Evolutionary conservation across 257 asterid species (phyloP).

Genomic region (Solanum stenotomum): DNA sequence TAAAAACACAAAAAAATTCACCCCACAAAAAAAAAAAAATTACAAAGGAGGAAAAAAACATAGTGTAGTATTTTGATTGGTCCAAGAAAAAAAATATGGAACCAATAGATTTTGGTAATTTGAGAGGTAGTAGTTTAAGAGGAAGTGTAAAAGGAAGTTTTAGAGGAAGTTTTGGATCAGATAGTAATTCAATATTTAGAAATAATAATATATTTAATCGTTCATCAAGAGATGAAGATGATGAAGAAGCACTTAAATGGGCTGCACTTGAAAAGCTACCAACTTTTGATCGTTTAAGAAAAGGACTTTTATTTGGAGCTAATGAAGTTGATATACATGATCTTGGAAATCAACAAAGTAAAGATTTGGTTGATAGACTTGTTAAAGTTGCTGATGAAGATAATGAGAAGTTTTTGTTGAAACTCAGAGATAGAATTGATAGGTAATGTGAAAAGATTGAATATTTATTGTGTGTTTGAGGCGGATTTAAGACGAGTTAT

Average conservation of each 20-base stretch:
- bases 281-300: slow-evolving; percentile 53
- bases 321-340: slow-evolving; percentile 32
- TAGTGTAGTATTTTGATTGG: neutral
- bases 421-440: slow-evolving; percentile 17
- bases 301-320: slow-evolving; percentile 34
- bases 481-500: neutral
- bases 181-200: slow-evolving; percentile 41
- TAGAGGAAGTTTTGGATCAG: slow-evolving; percentile 7
- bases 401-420: slow-evolving; percentile 15
- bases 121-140: slow-evolving; percentile 17
- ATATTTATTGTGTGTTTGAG: neutral
- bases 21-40: too few relatives aligned
- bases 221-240: slow-evolving; percentile 53
- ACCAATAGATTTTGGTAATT: neutral
- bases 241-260: slow-evolving; percentile 75
- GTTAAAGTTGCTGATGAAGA: slow-evolving; percentile 11
- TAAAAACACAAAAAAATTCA: too few relatives aligned
- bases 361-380: slow-evolving; percentile 12
- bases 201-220: slow-evolving; percentile 29
- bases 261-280: slow-evolving; percentile 71
- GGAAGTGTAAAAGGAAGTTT: slow-evolving; percentile 7
- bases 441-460: neutral
- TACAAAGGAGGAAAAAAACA: neutral
- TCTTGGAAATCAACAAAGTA: slow-evolving; percentile 39
- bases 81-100: neutral